Evolutionary conservation across 1,284 basidiomycete species (phyloP), one percentile per base, ranked within the genome.

Genomic region (Microbotryum violaceum): DNA sequence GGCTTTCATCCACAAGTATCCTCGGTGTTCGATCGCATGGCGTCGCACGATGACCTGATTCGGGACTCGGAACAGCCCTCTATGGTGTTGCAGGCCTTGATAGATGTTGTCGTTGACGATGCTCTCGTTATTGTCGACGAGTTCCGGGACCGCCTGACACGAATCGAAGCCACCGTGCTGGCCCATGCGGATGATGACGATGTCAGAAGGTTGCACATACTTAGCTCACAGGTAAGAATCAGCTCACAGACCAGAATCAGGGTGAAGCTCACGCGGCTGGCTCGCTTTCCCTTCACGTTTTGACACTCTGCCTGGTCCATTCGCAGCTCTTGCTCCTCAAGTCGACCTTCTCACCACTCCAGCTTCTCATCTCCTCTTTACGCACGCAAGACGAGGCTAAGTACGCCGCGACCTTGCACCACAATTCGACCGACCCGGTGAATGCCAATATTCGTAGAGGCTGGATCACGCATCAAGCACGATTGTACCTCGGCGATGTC

Each of bases 291-390:
- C 18, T 42, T 54, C 20, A 54, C 7, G 37, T 3, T 12, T 2
- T n/a, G 5, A 14, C 31, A 8, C 59, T 66, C 1, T 63, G 64
- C 57, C 57, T 67, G 23, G 51, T 62, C 31, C 58, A 49, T 9
- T 58, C 63, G 7, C 65, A 67, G 37, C 62, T 67, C 37, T 56
- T 67, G 44, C 59, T 67, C 48, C 65, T 67, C 60, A 67, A 67
- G n/a, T 58, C 59, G 7, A 64, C 63, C 27, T 53, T 67, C 37
- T 52, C 62, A 1, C 65, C 65, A 0, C 33, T 67, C 0, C 57
- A 59, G 20, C 60, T 56, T 16, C 57, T 67, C 27, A 52, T 67
- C 23, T 53, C 54, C 18, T 44, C 56, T 2, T 31, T 67, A 23
- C 60, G 65, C 12, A 54, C 49, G 4, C 60, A 61, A n/a, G 65